Conservation (phyloP, 2,329 filamentous ascomycete species). For the Colletotrichum cordylinicola region DNA sequence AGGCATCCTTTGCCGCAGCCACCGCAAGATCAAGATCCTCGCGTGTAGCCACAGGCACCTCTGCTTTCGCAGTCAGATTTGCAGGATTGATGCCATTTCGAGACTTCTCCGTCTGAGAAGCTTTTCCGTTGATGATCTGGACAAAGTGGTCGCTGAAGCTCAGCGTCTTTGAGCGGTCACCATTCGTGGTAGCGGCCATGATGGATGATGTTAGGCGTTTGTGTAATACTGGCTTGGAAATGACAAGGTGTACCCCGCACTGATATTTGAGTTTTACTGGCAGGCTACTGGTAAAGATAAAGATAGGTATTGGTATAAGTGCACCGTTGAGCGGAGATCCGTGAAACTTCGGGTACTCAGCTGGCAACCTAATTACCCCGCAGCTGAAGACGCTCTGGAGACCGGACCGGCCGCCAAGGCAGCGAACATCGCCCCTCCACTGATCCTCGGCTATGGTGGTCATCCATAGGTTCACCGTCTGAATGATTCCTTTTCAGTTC, state of each 20-base stretch:
- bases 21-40: not conserved
- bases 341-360: not conserved
- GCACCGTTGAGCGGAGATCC: not conserved
- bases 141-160: not conserved
- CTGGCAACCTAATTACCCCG: not conserved
- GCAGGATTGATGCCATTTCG: not conserved
- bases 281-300: not conserved
- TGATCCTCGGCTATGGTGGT: not conserved
- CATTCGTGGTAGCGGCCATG: not conserved
- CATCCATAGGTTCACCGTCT: not conserved
- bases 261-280: not conserved
- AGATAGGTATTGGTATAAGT: not conserved
- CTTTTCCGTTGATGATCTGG: slow-evolving; percentile 41
- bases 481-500: not conserved
- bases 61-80: not conserved
- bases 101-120: not conserved
- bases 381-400: not conserved
- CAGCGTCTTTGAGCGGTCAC: not conserved
- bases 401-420: not conserved
- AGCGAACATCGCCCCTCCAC: not conserved
- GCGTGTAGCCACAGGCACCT: not conserved
- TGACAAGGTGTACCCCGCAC: not conserved
- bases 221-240: not conserved
- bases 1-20: not conserved
- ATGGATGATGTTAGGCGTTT: not conserved